These are phyloP conservation scores for Suhomyces taliae DNA, from an alignment of 1,139 yeast species.

Conservation along the genomic window DNA sequence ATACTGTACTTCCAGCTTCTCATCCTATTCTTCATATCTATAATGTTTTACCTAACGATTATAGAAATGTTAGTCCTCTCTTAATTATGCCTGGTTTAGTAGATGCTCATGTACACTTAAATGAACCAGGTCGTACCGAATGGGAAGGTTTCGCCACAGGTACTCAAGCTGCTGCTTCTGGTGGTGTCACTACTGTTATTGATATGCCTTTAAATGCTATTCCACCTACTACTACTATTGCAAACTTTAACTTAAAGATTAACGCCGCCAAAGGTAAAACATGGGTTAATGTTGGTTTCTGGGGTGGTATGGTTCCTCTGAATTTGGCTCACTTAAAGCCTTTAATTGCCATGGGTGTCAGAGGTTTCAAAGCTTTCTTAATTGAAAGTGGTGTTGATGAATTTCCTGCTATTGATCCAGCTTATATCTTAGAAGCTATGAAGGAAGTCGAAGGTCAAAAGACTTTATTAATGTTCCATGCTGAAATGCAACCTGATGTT, in stretches of 20 bases:
- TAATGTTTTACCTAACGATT: conserved; percentile 41
- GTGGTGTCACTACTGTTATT: conserved; percentile 93
- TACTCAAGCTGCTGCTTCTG: conserved; percentile 87
- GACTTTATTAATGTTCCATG: conserved; percentile 87
- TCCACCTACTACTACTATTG: conserved; percentile 88
- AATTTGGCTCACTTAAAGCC: conserved; percentile 71
- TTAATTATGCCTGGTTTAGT: conserved; percentile 86
- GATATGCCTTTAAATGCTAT: conserved; percentile 97
- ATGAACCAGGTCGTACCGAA: conserved; percentile 92
- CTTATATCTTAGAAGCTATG: conserved; percentile 67
- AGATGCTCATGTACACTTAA: conserved; percentile 89
- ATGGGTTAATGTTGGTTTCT: conserved; percentile 93
- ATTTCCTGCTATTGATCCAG: conserved; percentile 74
- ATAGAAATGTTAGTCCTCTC: conserved; percentile 60
- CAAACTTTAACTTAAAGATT: conserved; percentile 70
- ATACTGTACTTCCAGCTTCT: conserved; percentile 25
- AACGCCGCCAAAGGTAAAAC: conserved; percentile 77
- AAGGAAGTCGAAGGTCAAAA: conserved; percentile 55
- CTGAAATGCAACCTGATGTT: conserved; percentile 67
- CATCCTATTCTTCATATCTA: conserved; percentile 43
- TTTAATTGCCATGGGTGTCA: conserved; percentile 76
- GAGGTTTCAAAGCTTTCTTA: conserved; percentile 90
- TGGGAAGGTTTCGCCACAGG: conserved; percentile 98
- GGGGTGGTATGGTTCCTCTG: conserved; percentile 92
- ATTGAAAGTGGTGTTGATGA: conserved; percentile 94